Conservation (phyloP, 805 yeast species). For the Ogataea trehaloabstinens region DNA sequence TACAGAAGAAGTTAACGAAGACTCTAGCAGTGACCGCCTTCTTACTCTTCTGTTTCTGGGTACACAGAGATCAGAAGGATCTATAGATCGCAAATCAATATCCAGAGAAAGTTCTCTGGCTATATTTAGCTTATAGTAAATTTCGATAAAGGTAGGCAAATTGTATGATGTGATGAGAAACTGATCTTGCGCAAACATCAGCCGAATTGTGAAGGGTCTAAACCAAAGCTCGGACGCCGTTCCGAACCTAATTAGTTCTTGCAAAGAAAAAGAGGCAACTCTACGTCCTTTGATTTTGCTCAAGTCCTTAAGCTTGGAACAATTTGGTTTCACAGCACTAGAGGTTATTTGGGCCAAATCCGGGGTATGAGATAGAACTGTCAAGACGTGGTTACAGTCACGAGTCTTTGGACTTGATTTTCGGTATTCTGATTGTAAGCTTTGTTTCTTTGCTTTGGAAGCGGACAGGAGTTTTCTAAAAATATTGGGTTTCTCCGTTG, state of each 20-base stretch:
- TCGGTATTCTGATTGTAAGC: no score
- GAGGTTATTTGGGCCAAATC: not conserved
- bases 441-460: no score
- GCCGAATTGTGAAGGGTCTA: conserved; percentile 31
- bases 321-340: no score
- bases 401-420: not conserved
- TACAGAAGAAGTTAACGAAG: no score
- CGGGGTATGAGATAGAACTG: conserved; percentile 6
- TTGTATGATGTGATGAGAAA: conserved; percentile 28
- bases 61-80: conserved; percentile 29
- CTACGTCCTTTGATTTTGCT: conserved; percentile 7
- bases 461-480: not conserved
- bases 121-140: conserved; percentile 32
- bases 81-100: conserved; percentile 23
- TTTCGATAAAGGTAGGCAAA: conserved; percentile 24
- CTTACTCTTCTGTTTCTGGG: conserved; percentile 20
- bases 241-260: conserved; percentile 31
- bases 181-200: conserved; percentile 28
- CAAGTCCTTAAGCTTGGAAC: conserved; percentile 5
- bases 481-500: not conserved
- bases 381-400: conserved; percentile 4
- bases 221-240: conserved; percentile 29
- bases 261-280: conserved; percentile 26
- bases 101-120: conserved; percentile 33
- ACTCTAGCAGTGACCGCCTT: not conserved